Percentiles rank a stretch among this genome's conserved stretches.
Evolutionary conservation across 192 early-diverging fungal genomes (phyloP).

Genomic region (Backusella tarrabulga): DNA sequence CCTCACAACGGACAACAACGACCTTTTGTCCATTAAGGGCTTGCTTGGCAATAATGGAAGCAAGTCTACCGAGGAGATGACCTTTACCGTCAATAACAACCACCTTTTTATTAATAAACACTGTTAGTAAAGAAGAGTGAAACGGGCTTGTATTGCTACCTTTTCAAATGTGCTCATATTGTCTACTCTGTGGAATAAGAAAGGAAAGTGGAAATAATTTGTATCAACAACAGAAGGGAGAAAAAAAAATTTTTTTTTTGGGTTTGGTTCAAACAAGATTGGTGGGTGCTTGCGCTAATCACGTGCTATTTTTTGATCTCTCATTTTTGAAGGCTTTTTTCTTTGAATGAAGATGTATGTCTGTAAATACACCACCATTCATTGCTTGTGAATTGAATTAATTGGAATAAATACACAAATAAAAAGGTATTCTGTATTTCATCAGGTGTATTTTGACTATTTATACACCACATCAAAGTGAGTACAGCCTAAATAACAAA

Average conservation of each 20-base stretch:
- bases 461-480: too few species aligned
- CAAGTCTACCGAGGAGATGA: constrained; percentile 97
- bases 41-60: constrained; percentile 98
- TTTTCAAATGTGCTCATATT: constrained; percentile 34
- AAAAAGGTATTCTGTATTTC: too few species aligned
- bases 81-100: constrained; percentile 99
- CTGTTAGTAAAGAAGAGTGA: background rate
- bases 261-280: background rate
- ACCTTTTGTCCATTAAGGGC: constrained; percentile 96
- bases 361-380: too few species aligned
- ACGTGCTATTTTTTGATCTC: background rate
- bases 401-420: too few species aligned
- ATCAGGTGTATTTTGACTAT: too few species aligned
- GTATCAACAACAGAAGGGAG: background rate
- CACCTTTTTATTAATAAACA: constrained; percentile 56
- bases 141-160: background rate
- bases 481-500: too few species aligned
- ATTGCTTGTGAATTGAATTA: too few species aligned
- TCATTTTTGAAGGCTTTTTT: background rate
- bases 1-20: constrained; percentile 97
- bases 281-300: background rate
- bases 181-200: constrained; percentile 9
- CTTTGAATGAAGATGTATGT: background rate
- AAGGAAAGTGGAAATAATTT: constrained; percentile 18
- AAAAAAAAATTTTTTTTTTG: background rate